A percentile compares a stretch with the other conserved stretches of the same genome.
Conservation (phyloP, 2,329 filamentous ascomycete species). For the Penicillium brasilianum region DNA sequence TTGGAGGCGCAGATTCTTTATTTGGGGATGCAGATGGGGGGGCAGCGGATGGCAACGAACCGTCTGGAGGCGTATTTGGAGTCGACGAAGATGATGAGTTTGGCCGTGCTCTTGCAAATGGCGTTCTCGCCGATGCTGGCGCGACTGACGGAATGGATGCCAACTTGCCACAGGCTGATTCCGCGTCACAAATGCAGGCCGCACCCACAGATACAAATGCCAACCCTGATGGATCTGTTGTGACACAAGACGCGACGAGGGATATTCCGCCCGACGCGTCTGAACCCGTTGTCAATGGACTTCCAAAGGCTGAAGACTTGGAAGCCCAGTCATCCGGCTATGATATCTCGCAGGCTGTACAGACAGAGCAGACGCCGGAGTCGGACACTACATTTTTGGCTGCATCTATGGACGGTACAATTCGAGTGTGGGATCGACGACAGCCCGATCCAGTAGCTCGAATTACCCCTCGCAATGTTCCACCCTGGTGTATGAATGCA, state of each 20-base stretch:
- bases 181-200: slow-evolving; percentile 24
- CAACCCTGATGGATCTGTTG: slow-evolving; percentile 10
- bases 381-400: slow-evolving; percentile 80
- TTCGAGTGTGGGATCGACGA: slow-evolving; percentile 61
- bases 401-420: slow-evolving; percentile 61
- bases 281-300: slow-evolving; percentile 46
- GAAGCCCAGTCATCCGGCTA: slow-evolving; percentile 34
- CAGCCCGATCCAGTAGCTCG: slow-evolving; percentile 76
- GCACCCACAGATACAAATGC: slow-evolving; percentile 15
- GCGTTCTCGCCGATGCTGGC: slow-evolving; percentile 58
- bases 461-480: slow-evolving; percentile 75
- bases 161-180: slow-evolving; percentile 24
- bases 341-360: slow-evolving; percentile 33
- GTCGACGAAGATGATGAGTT: slow-evolving; percentile 87
- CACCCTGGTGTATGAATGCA: slow-evolving; percentile 96
- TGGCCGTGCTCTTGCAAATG: slow-evolving; percentile 71
- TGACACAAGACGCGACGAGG: slow-evolving; percentile 26
- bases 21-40: slow-evolving; percentile 80
- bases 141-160: slow-evolving; percentile 41
- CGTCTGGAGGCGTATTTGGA: slow-evolving; percentile 66
- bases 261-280: slow-evolving; percentile 31
- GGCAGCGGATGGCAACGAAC: slow-evolving; percentile 52
- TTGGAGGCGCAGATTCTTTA: slow-evolving; percentile 82
- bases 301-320: slow-evolving; percentile 50
- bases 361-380: slow-evolving; percentile 56